phyloP scores from a whole-genome alignment of 495 filamentous ascomycete genomes.

The Annulohypoxylon nitens region DNA sequence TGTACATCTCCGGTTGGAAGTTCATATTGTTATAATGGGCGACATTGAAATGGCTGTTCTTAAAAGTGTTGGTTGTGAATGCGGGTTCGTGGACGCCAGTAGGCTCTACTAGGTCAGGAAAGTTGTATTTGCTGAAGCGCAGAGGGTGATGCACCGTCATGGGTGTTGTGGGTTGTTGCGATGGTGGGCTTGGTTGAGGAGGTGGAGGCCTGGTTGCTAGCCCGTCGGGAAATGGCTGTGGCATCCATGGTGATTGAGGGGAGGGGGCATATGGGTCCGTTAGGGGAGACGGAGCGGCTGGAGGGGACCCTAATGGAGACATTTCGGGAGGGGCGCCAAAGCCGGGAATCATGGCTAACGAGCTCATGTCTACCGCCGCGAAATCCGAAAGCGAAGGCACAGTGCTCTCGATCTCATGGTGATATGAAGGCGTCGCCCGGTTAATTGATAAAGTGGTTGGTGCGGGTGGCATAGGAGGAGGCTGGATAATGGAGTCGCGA shows the following conservation, averaged over 20 bases:
- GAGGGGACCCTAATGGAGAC: conserved; percentile 49
- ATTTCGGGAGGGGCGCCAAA: conserved; percentile 51
- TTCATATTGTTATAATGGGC: conserved; percentile 87
- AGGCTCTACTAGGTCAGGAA: conserved; percentile 56
- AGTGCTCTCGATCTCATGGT: conserved; percentile 54
- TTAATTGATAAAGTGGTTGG: conserved; percentile 68
- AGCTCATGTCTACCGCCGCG: conserved; percentile 54
- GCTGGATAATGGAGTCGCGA: conserved; percentile 58
- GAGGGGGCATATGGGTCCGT: conserved; percentile 55
- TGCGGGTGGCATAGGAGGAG: conserved; percentile 63
- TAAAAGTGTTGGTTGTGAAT: conserved; percentile 67
- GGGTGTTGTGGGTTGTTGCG: conserved; percentile 42
- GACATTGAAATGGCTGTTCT: conserved; percentile 80
- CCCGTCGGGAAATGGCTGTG: conserved; percentile 52
- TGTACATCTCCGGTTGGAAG: conserved; percentile 80
- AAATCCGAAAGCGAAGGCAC: conserved; percentile 58
- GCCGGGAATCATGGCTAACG: conserved; percentile 63
- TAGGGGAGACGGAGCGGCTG: conserved; percentile 48
- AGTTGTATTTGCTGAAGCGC: conserved; percentile 63
- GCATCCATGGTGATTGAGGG: conserved; percentile 58
- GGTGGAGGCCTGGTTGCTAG: conserved; percentile 47
- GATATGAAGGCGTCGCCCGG: conserved; percentile 56
- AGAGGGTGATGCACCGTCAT: conserved; percentile 56
- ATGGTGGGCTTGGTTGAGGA: conserved; percentile 53
- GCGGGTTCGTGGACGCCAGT: conserved; percentile 60